Conservation (phyloP, 2,329 filamentous ascomycete species). For the Diaporthe citriasiana region DNA sequence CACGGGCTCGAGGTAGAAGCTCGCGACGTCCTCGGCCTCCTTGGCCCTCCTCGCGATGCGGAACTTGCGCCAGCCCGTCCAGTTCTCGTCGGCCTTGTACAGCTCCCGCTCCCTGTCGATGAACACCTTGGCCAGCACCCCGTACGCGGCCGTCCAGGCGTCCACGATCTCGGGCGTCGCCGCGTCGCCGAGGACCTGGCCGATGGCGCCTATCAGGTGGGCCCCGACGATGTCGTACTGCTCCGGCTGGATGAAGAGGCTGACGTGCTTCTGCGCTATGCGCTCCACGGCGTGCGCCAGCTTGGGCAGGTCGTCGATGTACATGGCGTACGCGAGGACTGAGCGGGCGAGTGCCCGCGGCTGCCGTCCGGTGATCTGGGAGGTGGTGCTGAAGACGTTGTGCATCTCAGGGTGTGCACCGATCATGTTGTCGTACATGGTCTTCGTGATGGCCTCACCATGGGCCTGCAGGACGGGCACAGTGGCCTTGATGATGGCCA, state of each 20-base stretch:
- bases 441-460: conserved; percentile 76
- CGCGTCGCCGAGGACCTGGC: conserved; percentile 75
- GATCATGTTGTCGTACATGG: conserved; percentile 81
- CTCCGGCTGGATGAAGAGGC: conserved; percentile 76
- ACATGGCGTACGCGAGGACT: conserved; percentile 78
- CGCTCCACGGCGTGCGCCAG: conserved; percentile 72
- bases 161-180: conserved; percentile 76
- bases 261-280: conserved; percentile 83
- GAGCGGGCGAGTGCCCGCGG: conserved; percentile 77
- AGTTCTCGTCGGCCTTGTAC: conserved; percentile 64
- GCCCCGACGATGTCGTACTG: conserved; percentile 80
- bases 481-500: conserved; percentile 81
- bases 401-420: conserved; percentile 73
- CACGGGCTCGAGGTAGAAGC: conserved; percentile 77
- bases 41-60: conserved; percentile 71
- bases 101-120: conserved; percentile 74
- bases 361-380: conserved; percentile 78
- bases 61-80: conserved; percentile 66
- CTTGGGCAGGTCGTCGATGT: conserved; percentile 78
- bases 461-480: conserved; percentile 79
- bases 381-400: conserved; percentile 78
- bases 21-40: conserved; percentile 70
- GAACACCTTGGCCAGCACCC: conserved; percentile 78
- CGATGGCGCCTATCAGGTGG: conserved; percentile 77
- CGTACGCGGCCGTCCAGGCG: conserved; percentile 81